Evolutionary conservation across 768 basidiomycete species (phyloP), one percentile per base, ranked within the genome.

Genomic region (Xanthoconium stramineum): DNA sequence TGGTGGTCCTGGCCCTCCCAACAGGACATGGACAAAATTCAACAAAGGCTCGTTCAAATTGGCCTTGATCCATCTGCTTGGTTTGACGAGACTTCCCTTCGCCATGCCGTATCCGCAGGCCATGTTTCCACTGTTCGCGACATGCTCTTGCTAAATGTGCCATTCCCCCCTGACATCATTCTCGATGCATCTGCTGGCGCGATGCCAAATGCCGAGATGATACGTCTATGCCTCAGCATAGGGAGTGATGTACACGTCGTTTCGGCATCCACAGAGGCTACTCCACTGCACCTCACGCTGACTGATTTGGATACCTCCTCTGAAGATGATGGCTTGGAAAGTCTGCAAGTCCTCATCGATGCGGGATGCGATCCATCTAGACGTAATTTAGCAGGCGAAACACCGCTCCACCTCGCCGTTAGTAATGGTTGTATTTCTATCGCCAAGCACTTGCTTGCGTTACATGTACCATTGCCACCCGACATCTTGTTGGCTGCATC

Each of bases 21-120:
- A 20, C 32, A 52, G 9, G 53, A 57, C 19, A 14, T 52, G 0
- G 17, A 28, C 4, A 6, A 15, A 3, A 55, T 60, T 3, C 8
- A 38, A 47, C 46, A 37, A n/a, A 63, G 61, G 35, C 40, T 63
- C 3, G 0, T 40, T n/a, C 61, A 63, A 20, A 11, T 53, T 0
- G 55, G 58, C 9, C 50, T 24, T 4, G 30, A 63, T 2, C 36
- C 44, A 2, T 37, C 47, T 14, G 6, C 13, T 15, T 28, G 13
- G 8, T 39, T 44, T 6, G 4, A 44, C 6, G 20, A 52, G 29
- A 29, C 39, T 3, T 47, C 20, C 8, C 40, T 63, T 17, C 32
- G 24, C 15, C 6, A 17, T 2, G 52, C 58, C 2, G 62, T 47
- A n/a, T 30, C 17, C 15, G 39, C 33, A 1, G 62, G 62, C 3